Base-by-base conservation (phyloP, 2,329 filamentous ascomycete species). In the Fusarium algeriense region DNA sequence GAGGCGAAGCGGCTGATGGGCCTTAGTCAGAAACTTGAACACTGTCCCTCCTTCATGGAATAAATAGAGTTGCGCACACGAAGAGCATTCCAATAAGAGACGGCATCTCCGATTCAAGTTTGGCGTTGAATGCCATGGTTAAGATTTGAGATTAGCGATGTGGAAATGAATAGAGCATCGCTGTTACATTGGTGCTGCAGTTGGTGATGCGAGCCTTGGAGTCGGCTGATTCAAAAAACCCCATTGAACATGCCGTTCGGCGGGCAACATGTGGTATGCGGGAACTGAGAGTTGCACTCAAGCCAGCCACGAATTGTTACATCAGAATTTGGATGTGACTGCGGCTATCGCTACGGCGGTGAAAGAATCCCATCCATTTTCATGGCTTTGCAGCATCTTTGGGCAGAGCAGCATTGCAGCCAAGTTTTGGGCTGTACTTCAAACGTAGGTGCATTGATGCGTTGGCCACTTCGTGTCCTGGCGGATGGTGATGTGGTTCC, bases 371-470 rank as follows among this genome's bases (percentile, higher is more conserved):
- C 43, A 53, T 56, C 67, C 54, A 23, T 54, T 71, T 70, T 58
- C 54, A 73, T 73, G 57, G 54, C 68, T 71, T 65, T 71, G 69
- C 69, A 57, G 65, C 60, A 52, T 65, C 69, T 71, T 72, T 58
- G 59, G 65, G 69, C 49, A 72, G 65, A 60, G 38, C 61, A 60
- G 65, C 69, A 72, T 62, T 69, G 67, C 69, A 69, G 69, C 60
- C 55, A 59, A 70, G 67, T 64, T 52, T 64, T 72, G 69, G 65
- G 64, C 55, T 54, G 58, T 58, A 23, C 44, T 64, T 66, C 43
- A 62, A 54, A 66, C 45, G 59, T 28, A 62, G 60, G 44, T 73
- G 69, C 69, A 72, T 61, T 69, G 69, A 72, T 72, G 69, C 60
- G 69, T 67, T 72, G 69, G 69, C 69, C 69, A 62, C 60, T 59